Evolutionary conservation across 2,329 filamentous ascomycete genomes (phyloP), one percentile per base, ranked within the genome.

Genomic region (Colletotrichum siamense): DNA sequence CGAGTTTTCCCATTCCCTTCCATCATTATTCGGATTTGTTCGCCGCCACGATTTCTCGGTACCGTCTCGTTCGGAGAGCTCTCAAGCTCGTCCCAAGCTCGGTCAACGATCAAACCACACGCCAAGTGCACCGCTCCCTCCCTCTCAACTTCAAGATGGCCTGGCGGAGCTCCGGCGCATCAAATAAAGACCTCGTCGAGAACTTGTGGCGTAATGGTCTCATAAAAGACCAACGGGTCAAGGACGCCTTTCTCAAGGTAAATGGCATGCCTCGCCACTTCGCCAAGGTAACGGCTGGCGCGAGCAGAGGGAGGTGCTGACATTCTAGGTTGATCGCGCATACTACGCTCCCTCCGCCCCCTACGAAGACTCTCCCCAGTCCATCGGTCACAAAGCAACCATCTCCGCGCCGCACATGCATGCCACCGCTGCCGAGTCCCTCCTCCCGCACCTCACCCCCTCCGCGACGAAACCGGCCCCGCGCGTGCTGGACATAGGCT

Each of bases 91-190:
- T 76, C 73, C 64, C 18, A 30, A 66, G 39, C 61, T 36, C 63
- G 9, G 30, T 15, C 26, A 30, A 5, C 26, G 15, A 30, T 12
- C n/a, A 34, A 7, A 69, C 64, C n/a, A 16, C 44, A 34, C 75
- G 36, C 61, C 32, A 15, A 7, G 13, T 76, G 15, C 73, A 73
- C 28, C 22, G 55, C 15, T 34, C 39, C 5, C 26, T 26, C 18
- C 10, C 9, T 24, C 28, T 10, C 18, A 4, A 44, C 67, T 69
- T 83, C 80, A 84, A 76, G 76, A 99, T 99, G 97, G 96, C 96
- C 76, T 99, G 97, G 97, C 92, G 92, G 79, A 95, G 94, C 84
- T 94, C 94, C 8, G 96, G 95, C 76, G 86, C 86, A 6, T 92
- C 92, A 32, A 98, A 99, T 84, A 85, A 86, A 55, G 92, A 93